A percentile compares a stretch with the other conserved stretches of the same genome.
These are phyloP conservation scores for Hypoxylon crocopeplum DNA, from an alignment of 495 filamentous ascomycete genomes.

Conservation along the genomic window DNA sequence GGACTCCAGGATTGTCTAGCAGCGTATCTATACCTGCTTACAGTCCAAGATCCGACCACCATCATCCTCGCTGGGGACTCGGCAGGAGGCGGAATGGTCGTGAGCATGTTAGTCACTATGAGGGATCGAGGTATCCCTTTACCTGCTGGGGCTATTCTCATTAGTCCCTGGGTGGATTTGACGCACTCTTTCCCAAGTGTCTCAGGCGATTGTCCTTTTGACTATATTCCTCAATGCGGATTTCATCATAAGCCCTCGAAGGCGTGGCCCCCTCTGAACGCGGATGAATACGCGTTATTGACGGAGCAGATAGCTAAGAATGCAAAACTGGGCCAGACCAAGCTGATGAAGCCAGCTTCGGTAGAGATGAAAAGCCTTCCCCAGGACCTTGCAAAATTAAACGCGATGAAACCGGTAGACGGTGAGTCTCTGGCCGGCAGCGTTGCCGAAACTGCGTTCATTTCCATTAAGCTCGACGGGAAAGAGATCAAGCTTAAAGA, in stretches of 20 bases:
- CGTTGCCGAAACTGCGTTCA: constrained; percentile 48
- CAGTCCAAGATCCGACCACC: constrained; percentile 72
- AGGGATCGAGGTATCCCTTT: constrained; percentile 81
- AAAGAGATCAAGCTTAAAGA: constrained; percentile 77
- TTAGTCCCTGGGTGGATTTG: constrained; percentile 93
- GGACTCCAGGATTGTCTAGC: constrained; percentile 87
- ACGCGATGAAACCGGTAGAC: constrained; percentile 6
- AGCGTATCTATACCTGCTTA: constrained; percentile 82
- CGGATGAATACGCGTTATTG: constrained; percentile 61
- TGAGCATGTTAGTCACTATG: constrained; percentile 79
- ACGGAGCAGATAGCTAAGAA: constrained; percentile 50
- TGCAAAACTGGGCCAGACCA: constrained; percentile 5
- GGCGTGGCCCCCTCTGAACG: constrained; percentile 90
- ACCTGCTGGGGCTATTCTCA: constrained; percentile 87
- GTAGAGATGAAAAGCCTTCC: constrained; percentile 29
- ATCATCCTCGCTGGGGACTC: constrained; percentile 88
- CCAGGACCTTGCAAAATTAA: constrained; percentile 23
- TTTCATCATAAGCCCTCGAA: constrained; percentile 84
- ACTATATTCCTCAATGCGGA: constrained; percentile 87
- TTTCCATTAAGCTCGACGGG: constrained; percentile 74
- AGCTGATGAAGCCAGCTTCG: constrained; percentile 23
- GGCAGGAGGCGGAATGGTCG: constrained; percentile 85
- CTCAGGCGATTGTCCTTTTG: constrained; percentile 69
- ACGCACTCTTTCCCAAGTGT: constrained; percentile 95
- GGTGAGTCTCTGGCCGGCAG: constrained; percentile 26